Evolutionary conservation across 371 early-diverging fungal genomes (phyloP).

Genomic region (Encephalitozoon cuniculi): DNA sequence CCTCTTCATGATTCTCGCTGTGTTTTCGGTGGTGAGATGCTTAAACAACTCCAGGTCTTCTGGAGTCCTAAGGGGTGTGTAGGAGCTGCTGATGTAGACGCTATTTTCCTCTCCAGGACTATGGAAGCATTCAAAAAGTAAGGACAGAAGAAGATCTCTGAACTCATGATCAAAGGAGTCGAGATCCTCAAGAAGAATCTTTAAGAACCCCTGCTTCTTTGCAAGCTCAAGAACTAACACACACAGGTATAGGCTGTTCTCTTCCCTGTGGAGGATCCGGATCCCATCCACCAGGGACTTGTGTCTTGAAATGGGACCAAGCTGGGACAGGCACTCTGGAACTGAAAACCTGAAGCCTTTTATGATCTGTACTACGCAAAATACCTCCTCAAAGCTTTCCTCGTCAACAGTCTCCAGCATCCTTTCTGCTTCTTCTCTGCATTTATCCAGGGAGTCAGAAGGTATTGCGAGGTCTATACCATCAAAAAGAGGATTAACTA

Average conservation of each 20-base stretch:
- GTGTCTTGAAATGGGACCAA: neutral
- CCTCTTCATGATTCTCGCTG: neutral
- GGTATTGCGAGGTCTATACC: neutral
- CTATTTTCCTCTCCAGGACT: neutral
- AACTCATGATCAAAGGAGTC: neutral
- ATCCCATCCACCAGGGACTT: neutral
- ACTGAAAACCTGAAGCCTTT: neutral
- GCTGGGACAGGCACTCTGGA: neutral
- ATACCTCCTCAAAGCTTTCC: neutral
- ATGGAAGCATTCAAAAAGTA: neutral
- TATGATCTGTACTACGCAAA: neutral
- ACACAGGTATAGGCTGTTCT: neutral
- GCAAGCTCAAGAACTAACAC: neutral
- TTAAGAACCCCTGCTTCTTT: slow-evolving; percentile 3
- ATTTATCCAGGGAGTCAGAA: neutral
- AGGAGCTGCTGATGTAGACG: neutral
- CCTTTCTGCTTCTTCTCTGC: neutral
- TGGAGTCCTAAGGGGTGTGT: neutral
- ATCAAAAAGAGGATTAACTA: neutral
- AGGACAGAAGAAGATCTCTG: neutral
- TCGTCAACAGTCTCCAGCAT: neutral
- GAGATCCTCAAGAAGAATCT: neutral
- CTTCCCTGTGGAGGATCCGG: neutral
- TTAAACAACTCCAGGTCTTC: neutral
- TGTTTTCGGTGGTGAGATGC: neutral